Percentiles rank a stretch among this genome's conserved stretches.
Evolutionary conservation across 768 basidiomycete genomes (phyloP).

Genomic region (Candolleomyces efflorescens): DNA sequence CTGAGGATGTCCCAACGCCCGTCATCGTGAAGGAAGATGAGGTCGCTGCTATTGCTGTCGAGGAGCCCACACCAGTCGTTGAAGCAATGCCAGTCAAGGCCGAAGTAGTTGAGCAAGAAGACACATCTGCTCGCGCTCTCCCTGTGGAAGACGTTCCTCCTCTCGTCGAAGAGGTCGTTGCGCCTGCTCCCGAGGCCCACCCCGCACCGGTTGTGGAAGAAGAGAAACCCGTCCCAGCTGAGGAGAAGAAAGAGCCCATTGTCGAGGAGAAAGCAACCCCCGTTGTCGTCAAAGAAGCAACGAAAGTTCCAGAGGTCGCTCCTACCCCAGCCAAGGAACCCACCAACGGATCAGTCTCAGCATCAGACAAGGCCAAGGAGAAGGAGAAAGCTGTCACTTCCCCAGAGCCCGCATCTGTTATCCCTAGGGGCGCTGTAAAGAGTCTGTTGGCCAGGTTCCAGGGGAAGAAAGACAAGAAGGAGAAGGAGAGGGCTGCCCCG

Average conservation of each 20-base stretch:
- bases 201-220: neutral
- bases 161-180: neutral
- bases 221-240: too few relatives aligned
- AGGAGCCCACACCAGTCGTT: neutral
- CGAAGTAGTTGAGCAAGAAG: neutral
- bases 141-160: neutral
- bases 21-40: neutral
- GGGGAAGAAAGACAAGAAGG: neutral
- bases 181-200: neutral
- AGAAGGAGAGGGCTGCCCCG: neutral
- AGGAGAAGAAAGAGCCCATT: too few relatives aligned
- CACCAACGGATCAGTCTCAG: too few relatives aligned
- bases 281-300: too few relatives aligned
- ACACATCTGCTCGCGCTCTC: neutral
- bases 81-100: neutral
- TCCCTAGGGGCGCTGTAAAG: too few relatives aligned
- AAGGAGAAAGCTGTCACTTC: too few relatives aligned
- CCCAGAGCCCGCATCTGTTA: too few relatives aligned
- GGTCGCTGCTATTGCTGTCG: neutral
- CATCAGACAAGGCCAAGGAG: too few relatives aligned
- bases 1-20: conserved; percentile 9
- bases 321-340: too few relatives aligned
- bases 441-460: too few relatives aligned
- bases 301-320: too few relatives aligned
- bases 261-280: too few relatives aligned